Percentiles rank a stretch among this genome's conserved stretches.
phyloP scores from a whole-genome alignment of 2,329 filamentous ascomycete genomes.

The Talaromyces piceae region DNA sequence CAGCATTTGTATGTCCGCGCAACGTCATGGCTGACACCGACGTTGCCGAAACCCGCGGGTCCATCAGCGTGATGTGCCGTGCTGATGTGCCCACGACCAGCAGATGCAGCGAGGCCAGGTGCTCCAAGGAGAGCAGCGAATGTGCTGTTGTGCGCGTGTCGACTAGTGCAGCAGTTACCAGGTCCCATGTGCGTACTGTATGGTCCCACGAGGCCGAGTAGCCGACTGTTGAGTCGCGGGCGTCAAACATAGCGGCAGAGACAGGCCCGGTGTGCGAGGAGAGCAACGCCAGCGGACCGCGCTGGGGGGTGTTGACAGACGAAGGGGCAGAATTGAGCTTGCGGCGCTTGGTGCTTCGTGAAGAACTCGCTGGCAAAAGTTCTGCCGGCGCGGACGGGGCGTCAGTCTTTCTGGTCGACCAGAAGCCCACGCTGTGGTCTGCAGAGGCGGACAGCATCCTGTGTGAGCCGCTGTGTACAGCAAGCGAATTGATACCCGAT shows the following conservation, averaged over 20 bases:
- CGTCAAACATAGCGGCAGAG: conserved; percentile 77
- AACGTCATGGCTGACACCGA: conserved; percentile 83
- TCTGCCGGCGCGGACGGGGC: conserved; percentile 65
- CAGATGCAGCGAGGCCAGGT: conserved; percentile 59
- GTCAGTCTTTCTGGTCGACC: conserved; percentile 71
- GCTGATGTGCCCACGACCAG: conserved; percentile 72
- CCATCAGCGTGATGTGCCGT: conserved; percentile 84
- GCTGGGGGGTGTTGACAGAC: conserved; percentile 55
- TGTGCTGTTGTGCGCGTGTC: conserved; percentile 78
- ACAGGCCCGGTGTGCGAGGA: conserved; percentile 65
- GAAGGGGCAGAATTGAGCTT: conserved; percentile 63
- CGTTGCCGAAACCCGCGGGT: conserved; percentile 71
- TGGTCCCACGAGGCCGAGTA: conserved; percentile 92
- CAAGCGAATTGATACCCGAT: conserved; percentile 64
- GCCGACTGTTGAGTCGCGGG: conserved; percentile 74
- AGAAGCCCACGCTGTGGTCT: conserved; percentile 79
- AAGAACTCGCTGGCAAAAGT: conserved; percentile 60
- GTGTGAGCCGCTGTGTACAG: conserved; percentile 64
- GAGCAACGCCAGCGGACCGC: conserved; percentile 71
- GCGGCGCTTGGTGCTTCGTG: conserved; percentile 63
- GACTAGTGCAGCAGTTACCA: conserved; percentile 71
- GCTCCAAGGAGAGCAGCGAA: conserved; percentile 69
- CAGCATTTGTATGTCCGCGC: conserved; percentile 73
- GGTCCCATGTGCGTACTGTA: conserved; percentile 81
- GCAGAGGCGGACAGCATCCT: conserved; percentile 78